Evolutionary conservation across 495 filamentous ascomycete genomes (phyloP).

Genomic region (Neurospora sp.): DNA sequence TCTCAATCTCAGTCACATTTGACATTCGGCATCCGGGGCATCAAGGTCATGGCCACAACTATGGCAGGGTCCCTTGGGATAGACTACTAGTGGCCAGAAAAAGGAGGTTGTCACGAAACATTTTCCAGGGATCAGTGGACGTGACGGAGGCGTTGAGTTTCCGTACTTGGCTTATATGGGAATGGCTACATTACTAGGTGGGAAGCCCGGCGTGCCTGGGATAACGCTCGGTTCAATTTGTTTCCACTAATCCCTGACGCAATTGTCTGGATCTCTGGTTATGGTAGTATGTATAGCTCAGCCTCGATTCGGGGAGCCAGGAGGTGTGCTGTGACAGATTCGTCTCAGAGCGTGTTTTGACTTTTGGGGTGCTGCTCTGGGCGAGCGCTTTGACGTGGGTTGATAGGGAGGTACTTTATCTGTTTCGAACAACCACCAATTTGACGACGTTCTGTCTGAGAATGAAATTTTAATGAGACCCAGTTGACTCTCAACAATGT

Average conservation of each 20-base stretch:
- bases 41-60: too few species aligned
- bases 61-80: not conserved
- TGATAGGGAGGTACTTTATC: not conserved
- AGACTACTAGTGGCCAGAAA: constrained; percentile 1
- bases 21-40: not conserved
- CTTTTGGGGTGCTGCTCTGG: constrained; percentile 11
- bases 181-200: not conserved
- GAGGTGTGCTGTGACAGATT: constrained; percentile 34
- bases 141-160: not conserved
- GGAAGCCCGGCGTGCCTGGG: not conserved
- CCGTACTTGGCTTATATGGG: not conserved
- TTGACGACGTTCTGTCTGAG: not conserved
- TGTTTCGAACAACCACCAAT: not conserved
- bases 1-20: not conserved
- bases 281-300: not conserved
- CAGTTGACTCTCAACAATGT: not conserved
- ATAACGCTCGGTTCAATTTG: not conserved
- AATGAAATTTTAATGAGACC: not conserved
- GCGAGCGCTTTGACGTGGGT: not conserved
- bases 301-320: constrained; percentile 12
- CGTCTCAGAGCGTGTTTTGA: constrained; percentile 41
- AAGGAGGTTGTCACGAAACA: constrained; percentile 41
- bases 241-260: not conserved
- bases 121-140: not conserved
- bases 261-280: not conserved